phyloP scores from a whole-genome alignment of 768 basidiomycete genomes.

The Solioccasus polychromus region DNA sequence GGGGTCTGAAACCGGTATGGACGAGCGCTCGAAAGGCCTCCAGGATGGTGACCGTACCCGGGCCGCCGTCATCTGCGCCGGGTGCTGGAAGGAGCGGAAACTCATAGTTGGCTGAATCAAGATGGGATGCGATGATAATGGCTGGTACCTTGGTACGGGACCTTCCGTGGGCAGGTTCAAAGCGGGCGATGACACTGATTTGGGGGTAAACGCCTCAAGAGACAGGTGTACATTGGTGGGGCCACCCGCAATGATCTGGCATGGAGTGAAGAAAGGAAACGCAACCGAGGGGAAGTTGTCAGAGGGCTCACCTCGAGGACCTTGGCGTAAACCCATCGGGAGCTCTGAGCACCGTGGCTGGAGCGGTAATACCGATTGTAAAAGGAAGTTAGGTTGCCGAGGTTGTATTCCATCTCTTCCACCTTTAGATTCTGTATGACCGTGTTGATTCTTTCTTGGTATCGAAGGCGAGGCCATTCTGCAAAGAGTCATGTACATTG shows the following conservation, averaged over 20 bases:
- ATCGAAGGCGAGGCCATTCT: constrained; percentile 17
- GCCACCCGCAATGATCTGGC: constrained; percentile 9
- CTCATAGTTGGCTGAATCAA: constrained; percentile 42
- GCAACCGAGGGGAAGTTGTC: too few relatives aligned
- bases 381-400: constrained; percentile 37
- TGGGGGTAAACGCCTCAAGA: constrained; percentile 23
- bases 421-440: constrained; percentile 1
- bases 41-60: constrained; percentile 75
- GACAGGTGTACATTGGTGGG: constrained; percentile 15
- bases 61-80: constrained; percentile 51
- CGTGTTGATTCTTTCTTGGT: constrained; percentile 11
- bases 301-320: constrained; percentile 7
- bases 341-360: constrained; percentile 37
- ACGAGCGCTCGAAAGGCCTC: constrained; percentile 74
- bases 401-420: constrained; percentile 35
- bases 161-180: constrained; percentile 15
- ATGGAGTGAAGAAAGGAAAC: neutral
- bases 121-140: constrained; percentile 41
- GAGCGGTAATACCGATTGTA: constrained; percentile 30
- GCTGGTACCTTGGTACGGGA: constrained; percentile 17
- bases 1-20: constrained; percentile 63
- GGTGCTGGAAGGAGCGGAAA: constrained; percentile 43
- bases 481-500: too few relatives aligned
- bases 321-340: constrained; percentile 35
- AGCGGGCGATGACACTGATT: constrained; percentile 22